Evolutionary conservation across 2,329 filamentous ascomycete genomes (phyloP).

Genomic region (Fusarium keratoplasticum): DNA sequence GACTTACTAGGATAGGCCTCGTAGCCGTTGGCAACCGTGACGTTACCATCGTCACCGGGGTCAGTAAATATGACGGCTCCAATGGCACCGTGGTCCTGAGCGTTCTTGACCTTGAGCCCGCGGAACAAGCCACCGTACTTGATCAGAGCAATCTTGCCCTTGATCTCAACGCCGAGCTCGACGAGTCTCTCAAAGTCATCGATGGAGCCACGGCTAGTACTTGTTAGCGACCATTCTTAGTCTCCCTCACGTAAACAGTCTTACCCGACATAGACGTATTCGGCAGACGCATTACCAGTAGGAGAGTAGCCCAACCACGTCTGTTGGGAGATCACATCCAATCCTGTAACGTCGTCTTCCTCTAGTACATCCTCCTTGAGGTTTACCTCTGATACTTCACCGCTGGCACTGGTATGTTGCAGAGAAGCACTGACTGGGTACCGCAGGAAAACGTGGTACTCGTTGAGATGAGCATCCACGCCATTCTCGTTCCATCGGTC

Average conservation of each 20-base stretch:
- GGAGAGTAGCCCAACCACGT: conserved; percentile 89
- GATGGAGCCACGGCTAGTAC: conserved; percentile 70
- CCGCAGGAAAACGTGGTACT: conserved; percentile 71
- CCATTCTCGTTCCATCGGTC: conserved; percentile 53
- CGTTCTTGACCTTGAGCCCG: conserved; percentile 85
- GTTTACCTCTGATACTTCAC: conserved; percentile 70
- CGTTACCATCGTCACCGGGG: conserved; percentile 83
- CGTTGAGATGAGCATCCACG: conserved; percentile 49
- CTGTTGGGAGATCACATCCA: conserved; percentile 72
- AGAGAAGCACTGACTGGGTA: conserved; percentile 70
- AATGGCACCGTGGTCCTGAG: conserved; percentile 85
- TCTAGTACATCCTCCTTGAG: conserved; percentile 79
- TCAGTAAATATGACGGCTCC: conserved; percentile 85
- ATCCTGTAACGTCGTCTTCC: conserved; percentile 79
- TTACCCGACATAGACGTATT: conserved; percentile 80
- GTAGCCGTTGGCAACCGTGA: conserved; percentile 80
- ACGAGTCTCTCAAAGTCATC: conserved; percentile 78
- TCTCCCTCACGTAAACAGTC: not conserved
- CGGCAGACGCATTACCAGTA: conserved; percentile 79
- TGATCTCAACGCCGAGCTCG: conserved; percentile 73
- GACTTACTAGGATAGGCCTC: conserved; percentile 71
- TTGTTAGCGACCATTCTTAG: not conserved
- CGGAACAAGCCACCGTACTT: conserved; percentile 84
- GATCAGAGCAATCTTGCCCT: conserved; percentile 82
- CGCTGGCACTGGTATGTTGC: conserved; percentile 50